phyloP scores from a whole-genome alignment of 345 rosid genomes.

The Heritiera littoralis region DNA sequence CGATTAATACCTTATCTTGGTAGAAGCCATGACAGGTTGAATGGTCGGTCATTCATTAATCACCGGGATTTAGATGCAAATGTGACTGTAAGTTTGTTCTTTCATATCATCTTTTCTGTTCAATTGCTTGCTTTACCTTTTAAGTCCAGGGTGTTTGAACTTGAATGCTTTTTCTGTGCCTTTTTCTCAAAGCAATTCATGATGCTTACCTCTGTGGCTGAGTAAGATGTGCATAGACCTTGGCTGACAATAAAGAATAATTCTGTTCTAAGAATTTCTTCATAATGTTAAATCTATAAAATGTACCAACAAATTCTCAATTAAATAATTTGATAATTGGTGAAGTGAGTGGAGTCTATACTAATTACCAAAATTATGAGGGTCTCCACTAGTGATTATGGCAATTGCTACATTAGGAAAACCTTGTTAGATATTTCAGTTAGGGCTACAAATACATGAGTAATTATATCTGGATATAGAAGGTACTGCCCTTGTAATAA shows the following conservation, averaged over 20 bases:
- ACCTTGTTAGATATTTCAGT: not conserved
- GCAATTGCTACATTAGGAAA: not conserved
- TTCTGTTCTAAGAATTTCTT: not conserved
- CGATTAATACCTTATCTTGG: slow-evolving; percentile 80
- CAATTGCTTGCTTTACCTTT: slow-evolving; percentile 14
- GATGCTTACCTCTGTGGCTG: not conserved
- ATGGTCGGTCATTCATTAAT: slow-evolving; percentile 80
- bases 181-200: not conserved
- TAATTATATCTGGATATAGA: not conserved
- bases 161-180: not conserved
- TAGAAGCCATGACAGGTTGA: slow-evolving; percentile 74
- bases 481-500: not conserved
- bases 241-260: not conserved
- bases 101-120: slow-evolving; percentile 11
- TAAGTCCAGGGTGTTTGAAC: not conserved
- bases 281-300: not conserved
- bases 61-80: slow-evolving; percentile 75
- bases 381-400: not conserved
- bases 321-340: not conserved
- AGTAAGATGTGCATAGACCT: not conserved
- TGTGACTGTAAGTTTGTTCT: slow-evolving; percentile 77
- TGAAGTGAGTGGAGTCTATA: not conserved
- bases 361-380: not conserved
- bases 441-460: not conserved
- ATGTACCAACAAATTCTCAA: not conserved